Base-by-base conservation (phyloP, 2,329 filamentous ascomycete genomes). In the Mariannaea elegans region DNA sequence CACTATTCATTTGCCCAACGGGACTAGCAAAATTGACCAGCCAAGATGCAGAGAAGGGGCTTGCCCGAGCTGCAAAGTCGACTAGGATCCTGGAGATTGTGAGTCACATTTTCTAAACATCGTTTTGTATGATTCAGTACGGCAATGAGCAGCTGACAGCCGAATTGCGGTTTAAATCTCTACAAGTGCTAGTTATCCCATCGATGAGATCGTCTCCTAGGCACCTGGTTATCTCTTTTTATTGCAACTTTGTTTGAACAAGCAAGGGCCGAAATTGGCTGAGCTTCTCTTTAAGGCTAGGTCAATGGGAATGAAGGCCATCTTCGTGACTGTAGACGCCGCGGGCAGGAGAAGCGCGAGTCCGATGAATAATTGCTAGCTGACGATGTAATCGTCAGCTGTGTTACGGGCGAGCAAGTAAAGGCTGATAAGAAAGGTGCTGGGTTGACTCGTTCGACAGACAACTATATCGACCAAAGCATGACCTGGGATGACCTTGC, bases 401-500 rank as follows among this genome's bases (percentile, higher is more conserved):
- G 7, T 7, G 27, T 31, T 12, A 31, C 27, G 12, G 27, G 27
- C 7, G 27, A 31, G 27, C 7, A 12, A 7, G 27, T 12, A 7
- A 31, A 31, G 27, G 27, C 27, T 31, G 85, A 87, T 70, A 65
- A 73, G 46, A 80, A 85, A 63, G 87, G 87, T 27, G 80, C 83
- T 1, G 81, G 84, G 79, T 84, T 31, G 68, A 87, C 60, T 74
- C 83, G 61, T 7, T 12, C 12, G 27, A 31, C 12, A 12, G 27
- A 12, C 7, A 7, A 12, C 31, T 85, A 84, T 74, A 81, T 90
- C 68, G 86, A 88, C 71, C 68, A 84, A 1, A 80, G 82, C 14
- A 76, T 87, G 9, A 31, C 80, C 79, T 92, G 89, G 89, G 81
- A 84, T 47, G 90, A 90, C 71, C 79, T 91, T 2, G 76, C 81